Conservation (phyloP, 768 basidiomycete species). For the Boletus insuetus region DNA sequence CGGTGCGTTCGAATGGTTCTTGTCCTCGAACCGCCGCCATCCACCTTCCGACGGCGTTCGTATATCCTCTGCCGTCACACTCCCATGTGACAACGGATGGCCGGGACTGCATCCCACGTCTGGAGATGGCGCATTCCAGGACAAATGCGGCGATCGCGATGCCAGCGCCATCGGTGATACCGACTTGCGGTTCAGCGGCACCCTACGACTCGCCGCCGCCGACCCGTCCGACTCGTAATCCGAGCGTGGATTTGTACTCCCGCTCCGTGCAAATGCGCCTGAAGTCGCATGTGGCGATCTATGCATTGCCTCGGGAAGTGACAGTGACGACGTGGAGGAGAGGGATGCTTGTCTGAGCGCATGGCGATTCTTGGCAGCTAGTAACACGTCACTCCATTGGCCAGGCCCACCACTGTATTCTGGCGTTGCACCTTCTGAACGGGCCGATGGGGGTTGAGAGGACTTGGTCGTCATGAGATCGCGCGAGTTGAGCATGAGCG, state of each 20-base stretch:
- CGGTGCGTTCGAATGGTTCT: neutral
- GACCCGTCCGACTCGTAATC: conserved; percentile 58
- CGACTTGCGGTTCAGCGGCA: conserved; percentile 64
- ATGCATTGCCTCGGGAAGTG: conserved; percentile 49
- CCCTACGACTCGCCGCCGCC: conserved; percentile 44
- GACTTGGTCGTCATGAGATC: conserved; percentile 36
- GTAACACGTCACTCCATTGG: conserved; percentile 52
- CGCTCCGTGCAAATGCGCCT: conserved; percentile 7
- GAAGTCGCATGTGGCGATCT: conserved; percentile 27
- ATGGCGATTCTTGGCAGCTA: conserved; percentile 33
- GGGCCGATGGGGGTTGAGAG: conserved; percentile 26
- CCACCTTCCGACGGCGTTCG: conserved; percentile 24
- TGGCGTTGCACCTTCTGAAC: conserved; percentile 37
- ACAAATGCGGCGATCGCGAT: conserved; percentile 37
- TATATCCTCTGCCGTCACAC: conserved; percentile 21
- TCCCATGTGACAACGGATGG: conserved; percentile 17
- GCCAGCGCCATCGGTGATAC: conserved; percentile 70
- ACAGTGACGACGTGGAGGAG: conserved; percentile 64
- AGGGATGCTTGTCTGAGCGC: conserved; percentile 50
- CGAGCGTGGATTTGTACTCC: conserved; percentile 34
- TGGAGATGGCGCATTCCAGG: conserved; percentile 39
- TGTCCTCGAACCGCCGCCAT: conserved; percentile 32
- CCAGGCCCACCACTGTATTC: conserved; percentile 23
- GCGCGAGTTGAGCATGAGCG: conserved; percentile 60
- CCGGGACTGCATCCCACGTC: conserved; percentile 32